Evolutionary conservation across 2,329 filamentous ascomycete species (phyloP).

Genomic region (Fusarium scirpi): DNA sequence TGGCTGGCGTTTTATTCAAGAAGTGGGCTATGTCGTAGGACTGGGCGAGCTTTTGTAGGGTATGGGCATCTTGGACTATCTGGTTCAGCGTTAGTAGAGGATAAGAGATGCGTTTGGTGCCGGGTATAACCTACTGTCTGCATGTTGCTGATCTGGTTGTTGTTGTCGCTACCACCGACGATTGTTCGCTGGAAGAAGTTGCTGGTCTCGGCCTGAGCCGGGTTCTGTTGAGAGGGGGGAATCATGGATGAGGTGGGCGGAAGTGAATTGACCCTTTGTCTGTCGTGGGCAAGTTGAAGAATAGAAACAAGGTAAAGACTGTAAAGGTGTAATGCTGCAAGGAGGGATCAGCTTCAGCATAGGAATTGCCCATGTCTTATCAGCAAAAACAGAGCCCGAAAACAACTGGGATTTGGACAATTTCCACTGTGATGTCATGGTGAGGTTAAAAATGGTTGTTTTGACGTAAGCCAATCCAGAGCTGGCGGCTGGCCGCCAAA

Average conservation of each 20-base stretch:
- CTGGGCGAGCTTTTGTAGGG: not conserved
- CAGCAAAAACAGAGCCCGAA: not conserved
- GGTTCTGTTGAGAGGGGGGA: not conserved
- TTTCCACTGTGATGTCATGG: not conserved
- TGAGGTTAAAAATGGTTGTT: not conserved
- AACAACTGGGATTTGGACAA: not conserved
- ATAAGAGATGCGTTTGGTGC: rapidly evolving
- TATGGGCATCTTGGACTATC: not conserved
- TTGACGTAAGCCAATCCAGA: not conserved
- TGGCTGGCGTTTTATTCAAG: not conserved
- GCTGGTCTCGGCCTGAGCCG: not conserved
- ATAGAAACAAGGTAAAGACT: not conserved
- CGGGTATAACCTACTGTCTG: not conserved
- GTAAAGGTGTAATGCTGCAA: too few relatives aligned
- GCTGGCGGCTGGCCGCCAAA: not conserved
- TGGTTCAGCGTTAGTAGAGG: not conserved
- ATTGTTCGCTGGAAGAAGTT: not conserved
- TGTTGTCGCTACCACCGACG: not conserved
- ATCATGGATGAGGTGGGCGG: not conserved
- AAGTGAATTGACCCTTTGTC: too few relatives aligned
- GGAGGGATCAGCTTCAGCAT: not conserved
- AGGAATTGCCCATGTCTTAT: not conserved
- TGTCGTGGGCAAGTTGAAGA: too few relatives aligned
- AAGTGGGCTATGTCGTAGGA: not conserved
- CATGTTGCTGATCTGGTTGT: not conserved